Conservation (phyloP, 306 rosid genomes). For the Mimosa pudica region DNA sequence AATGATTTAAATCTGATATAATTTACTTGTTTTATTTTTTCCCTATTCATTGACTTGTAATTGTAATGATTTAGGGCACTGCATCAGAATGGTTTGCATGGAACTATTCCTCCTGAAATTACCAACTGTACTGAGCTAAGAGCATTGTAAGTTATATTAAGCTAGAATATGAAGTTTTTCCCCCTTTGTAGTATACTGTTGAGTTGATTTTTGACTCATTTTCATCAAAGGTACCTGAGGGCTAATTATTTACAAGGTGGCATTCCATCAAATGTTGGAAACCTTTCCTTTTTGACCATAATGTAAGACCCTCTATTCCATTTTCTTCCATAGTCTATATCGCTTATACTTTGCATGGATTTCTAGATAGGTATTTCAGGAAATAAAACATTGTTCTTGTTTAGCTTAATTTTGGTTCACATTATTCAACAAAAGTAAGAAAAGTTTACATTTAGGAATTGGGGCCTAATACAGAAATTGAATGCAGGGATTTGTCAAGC, state of each 20-base stretch:
- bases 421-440: too few relatives aligned
- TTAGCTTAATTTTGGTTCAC: not conserved
- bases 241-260: slow-evolving; percentile 94
- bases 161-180: not conserved
- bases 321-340: slow-evolving; percentile 9
- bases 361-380: not conserved
- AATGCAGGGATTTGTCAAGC: slow-evolving; percentile 80
- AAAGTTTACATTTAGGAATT: not conserved
- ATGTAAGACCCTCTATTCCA: slow-evolving; percentile 54
- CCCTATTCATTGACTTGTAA: slow-evolving; percentile 13
- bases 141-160: slow-evolving; percentile 72
- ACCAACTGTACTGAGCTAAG: slow-evolving; percentile 86
- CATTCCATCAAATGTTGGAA: slow-evolving; percentile 85
- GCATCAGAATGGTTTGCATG: slow-evolving; percentile 92
- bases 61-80: slow-evolving; percentile 70
- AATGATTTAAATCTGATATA: not conserved
- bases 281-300: slow-evolving; percentile 81
- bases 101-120: slow-evolving; percentile 82
- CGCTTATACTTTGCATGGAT: slow-evolving; percentile 11
- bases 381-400: not conserved
- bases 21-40: not conserved
- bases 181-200: not conserved
- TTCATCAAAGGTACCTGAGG: slow-evolving; percentile 76
- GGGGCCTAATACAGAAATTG: slow-evolving; percentile 26
- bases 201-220: slow-evolving; percentile 14